phyloP scores from a whole-genome alignment of 2,329 filamentous ascomycete species.

The Colletotrichum caudatum region DNA sequence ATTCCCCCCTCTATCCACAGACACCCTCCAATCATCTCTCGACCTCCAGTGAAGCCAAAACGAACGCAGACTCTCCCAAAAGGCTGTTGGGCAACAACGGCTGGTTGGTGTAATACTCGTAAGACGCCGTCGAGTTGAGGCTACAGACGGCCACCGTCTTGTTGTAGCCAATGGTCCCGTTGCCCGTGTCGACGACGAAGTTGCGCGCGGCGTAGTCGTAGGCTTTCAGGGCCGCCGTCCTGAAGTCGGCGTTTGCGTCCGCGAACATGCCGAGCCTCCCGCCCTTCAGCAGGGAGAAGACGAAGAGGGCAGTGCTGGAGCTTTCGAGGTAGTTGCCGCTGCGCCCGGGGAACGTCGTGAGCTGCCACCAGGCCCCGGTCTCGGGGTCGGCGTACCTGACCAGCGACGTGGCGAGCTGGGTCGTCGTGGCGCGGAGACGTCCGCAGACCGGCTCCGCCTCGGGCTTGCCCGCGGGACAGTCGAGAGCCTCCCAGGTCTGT shows the following conservation, averaged over 20 bases:
- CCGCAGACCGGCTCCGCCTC: constrained; percentile 19
- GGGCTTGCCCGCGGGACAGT: constrained; percentile 13
- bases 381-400: constrained; percentile 27
- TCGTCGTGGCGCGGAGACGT: constrained; percentile 14
- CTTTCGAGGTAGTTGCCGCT: constrained; percentile 42
- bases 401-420: constrained; percentile 23
- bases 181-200: constrained; percentile 31
- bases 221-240: constrained; percentile 27
- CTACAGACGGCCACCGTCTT: constrained; percentile 56
- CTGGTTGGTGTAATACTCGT: constrained; percentile 54
- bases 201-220: constrained; percentile 35
- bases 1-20: fast-evolving
- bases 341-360: constrained; percentile 34
- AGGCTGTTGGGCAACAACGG: constrained; percentile 54
- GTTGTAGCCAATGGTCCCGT: constrained; percentile 48
- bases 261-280: constrained; percentile 22
- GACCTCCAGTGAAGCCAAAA: constrained; percentile 54
- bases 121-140: constrained; percentile 55
- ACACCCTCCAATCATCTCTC: constrained; percentile 41
- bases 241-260: not conserved
- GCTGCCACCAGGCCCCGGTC: constrained; percentile 41
- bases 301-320: constrained; percentile 41
- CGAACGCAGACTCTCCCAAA: constrained; percentile 53
- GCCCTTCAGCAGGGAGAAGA: constrained; percentile 38
- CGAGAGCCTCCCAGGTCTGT: constrained; percentile 37